phyloP scores from a whole-genome alignment of 1,139 yeast species.

The Yamadazyma sp. region DNA sequence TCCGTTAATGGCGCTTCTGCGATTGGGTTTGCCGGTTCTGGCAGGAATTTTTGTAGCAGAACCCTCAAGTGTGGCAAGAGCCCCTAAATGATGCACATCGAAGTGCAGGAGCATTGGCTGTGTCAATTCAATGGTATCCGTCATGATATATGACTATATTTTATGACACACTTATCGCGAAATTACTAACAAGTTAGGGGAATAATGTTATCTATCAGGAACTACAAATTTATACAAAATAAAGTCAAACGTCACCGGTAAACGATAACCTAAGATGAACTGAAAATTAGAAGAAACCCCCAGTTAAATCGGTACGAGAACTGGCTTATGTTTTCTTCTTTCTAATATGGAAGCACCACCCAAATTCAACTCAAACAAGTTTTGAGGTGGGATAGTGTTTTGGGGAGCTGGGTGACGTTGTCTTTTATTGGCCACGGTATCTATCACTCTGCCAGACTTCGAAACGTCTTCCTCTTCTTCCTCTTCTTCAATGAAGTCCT shows the following conservation, averaged over 20 bases:
- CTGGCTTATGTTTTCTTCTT: slow-evolving; percentile 52
- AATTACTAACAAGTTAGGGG: background rate
- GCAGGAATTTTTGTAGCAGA: background rate
- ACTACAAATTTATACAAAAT: background rate
- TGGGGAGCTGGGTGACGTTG: slow-evolving; percentile 17
- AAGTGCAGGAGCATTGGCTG: slow-evolving; percentile 3
- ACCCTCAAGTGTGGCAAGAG: background rate
- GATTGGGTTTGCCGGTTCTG: background rate
- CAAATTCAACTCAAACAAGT: slow-evolving; percentile 64
- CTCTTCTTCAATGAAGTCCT: slow-evolving; percentile 38
- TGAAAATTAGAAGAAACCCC: background rate
- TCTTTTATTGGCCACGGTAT: slow-evolving; percentile 17
- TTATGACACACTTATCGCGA: too few species aligned
- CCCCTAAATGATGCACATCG: slow-evolving; percentile 5
- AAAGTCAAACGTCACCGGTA: background rate
- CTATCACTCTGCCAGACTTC: slow-evolving; percentile 22
- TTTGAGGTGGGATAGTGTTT: slow-evolving; percentile 8
- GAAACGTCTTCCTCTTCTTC: slow-evolving; percentile 32
- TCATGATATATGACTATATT: too few species aligned
- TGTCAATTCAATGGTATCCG: slow-evolving; percentile 1
- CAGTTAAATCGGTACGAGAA: slow-evolving; percentile 11
- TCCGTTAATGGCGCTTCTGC: slow-evolving; percentile 3
- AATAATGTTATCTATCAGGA: slow-evolving; percentile 4
- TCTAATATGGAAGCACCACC: slow-evolving; percentile 81
- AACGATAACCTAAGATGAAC: too few species aligned